These are phyloP conservation scores for Nissolia schottii DNA, from an alignment of 306 rosid species.

Conservation along the genomic window DNA sequence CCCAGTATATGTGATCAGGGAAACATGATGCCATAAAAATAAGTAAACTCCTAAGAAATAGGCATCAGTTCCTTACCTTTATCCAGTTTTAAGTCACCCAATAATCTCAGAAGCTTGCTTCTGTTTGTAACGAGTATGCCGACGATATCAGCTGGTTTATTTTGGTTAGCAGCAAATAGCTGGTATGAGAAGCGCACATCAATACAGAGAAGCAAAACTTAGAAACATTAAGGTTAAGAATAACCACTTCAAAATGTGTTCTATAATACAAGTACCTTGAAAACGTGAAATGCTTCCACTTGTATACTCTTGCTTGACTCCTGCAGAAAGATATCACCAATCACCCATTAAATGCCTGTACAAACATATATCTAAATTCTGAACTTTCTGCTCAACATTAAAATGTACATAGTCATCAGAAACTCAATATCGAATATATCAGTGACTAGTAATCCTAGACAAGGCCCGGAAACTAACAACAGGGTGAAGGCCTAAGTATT, in stretches of 20 bases:
- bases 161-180: conserved; percentile 86
- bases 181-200: conserved; percentile 29
- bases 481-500: not conserved
- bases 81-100: conserved; percentile 78
- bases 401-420: not conserved
- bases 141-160: conserved; percentile 72
- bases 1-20: conserved; percentile 9
- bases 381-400: not conserved
- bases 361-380: not conserved
- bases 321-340: conserved; percentile 39
- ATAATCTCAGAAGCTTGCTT: conserved; percentile 77
- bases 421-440: conserved; percentile 1
- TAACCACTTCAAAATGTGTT: not conserved
- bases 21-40: conserved; percentile 9
- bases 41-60: conserved; percentile 2
- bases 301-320: conserved; percentile 96
- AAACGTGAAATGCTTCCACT: conserved; percentile 88
- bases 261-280: conserved; percentile 51
- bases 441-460: not conserved
- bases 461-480: not conserved
- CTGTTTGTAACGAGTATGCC: conserved; percentile 72
- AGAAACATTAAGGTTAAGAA: not conserved
- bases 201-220: conserved; percentile 5
- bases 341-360: not conserved
- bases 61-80: conserved; percentile 51